phyloP scores from a whole-genome alignment of 257 asterid species.

The Schizonepeta tenuifolia region DNA sequence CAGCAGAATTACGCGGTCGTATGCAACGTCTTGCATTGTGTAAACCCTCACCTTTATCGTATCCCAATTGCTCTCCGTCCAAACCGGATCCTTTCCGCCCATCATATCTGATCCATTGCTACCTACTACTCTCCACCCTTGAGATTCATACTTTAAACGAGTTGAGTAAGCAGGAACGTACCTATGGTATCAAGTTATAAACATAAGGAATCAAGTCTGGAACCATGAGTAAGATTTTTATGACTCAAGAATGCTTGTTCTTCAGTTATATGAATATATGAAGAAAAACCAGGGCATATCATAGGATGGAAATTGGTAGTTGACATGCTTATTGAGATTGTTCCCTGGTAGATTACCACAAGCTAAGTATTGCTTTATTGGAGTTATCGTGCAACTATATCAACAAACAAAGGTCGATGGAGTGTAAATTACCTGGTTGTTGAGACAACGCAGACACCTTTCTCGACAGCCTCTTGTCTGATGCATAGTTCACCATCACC shows the following conservation, averaged over 20 bases:
- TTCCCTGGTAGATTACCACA: too few relatives aligned
- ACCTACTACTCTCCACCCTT: slow-evolving; percentile 68
- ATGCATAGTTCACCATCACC: slow-evolving; percentile 73
- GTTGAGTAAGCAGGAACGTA: slow-evolving; percentile 94
- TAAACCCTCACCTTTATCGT: slow-evolving; percentile 60
- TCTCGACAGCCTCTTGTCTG: slow-evolving; percentile 64
- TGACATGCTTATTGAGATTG: too few relatives aligned
- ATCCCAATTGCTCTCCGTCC: slow-evolving; percentile 99
- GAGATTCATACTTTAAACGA: slow-evolving; percentile 71
- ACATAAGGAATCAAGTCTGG: not conserved
- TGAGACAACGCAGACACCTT: slow-evolving; percentile 82
- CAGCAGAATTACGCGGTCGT: slow-evolving; percentile 62
- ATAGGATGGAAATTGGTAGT: too few relatives aligned
- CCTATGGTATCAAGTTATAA: slow-evolving; percentile 43
- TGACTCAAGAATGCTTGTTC: too few relatives aligned
- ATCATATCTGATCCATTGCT: slow-evolving; percentile 58
- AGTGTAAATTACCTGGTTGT: slow-evolving; percentile 69
- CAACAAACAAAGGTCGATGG: not conserved
- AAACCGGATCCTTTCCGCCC: slow-evolving; percentile 69
- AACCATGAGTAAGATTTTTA: too few relatives aligned
- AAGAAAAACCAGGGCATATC: not conserved
- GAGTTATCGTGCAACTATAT: not conserved
- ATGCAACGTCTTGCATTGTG: slow-evolving; percentile 57
- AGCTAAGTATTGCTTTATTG: not conserved
- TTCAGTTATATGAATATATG: not conserved